Evolutionary conservation across 352 stramenopile species (phyloP).

Genomic region (Phytophthora tentaculata): DNA sequence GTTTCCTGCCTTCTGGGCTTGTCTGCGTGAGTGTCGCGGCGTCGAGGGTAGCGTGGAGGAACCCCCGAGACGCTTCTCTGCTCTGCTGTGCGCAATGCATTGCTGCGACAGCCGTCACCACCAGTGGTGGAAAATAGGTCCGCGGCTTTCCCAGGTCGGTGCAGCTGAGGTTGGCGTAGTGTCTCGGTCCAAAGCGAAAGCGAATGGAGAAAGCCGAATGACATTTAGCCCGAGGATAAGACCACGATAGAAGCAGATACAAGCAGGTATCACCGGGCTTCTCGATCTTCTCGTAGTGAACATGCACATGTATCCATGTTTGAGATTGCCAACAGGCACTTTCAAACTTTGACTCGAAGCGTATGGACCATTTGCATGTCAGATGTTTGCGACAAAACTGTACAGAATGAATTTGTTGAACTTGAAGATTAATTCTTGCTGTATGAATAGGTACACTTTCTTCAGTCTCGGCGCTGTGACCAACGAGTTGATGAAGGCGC

Average conservation of each 20-base stretch:
- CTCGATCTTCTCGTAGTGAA: neutral
- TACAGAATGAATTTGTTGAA: slow-evolving; percentile 9
- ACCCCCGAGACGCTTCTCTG: slow-evolving; percentile 20
- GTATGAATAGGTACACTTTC: neutral
- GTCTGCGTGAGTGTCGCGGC: slow-evolving; percentile 5
- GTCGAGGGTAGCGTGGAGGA: slow-evolving; percentile 6
- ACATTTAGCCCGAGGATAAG: neutral
- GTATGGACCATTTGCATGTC: neutral
- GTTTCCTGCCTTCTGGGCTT: too few species aligned
- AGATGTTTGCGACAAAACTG: slow-evolving; percentile 16
- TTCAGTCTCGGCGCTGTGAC: neutral
- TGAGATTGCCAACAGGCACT: too few species aligned
- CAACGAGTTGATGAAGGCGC: neutral
- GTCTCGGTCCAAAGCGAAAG: slow-evolving; percentile 2
- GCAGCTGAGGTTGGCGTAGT: slow-evolving; percentile 16
- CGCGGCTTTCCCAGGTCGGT: slow-evolving; percentile 20
- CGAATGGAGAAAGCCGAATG: neutral
- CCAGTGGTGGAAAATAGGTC: slow-evolving; percentile 28
- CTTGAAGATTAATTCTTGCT: slow-evolving; percentile 13
- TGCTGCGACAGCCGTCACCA: slow-evolving; percentile 25
- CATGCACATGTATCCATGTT: neutral
- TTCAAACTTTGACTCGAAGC: neutral
- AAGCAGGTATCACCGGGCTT: too few species aligned
- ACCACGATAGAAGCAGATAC: too few species aligned
- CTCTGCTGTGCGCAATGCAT: slow-evolving; percentile 5